Percentiles rank a stretch among this genome's conserved stretches.
phyloP scores from a whole-genome alignment of 257 asterid genomes.

The Solanum ossicruentum region DNA sequence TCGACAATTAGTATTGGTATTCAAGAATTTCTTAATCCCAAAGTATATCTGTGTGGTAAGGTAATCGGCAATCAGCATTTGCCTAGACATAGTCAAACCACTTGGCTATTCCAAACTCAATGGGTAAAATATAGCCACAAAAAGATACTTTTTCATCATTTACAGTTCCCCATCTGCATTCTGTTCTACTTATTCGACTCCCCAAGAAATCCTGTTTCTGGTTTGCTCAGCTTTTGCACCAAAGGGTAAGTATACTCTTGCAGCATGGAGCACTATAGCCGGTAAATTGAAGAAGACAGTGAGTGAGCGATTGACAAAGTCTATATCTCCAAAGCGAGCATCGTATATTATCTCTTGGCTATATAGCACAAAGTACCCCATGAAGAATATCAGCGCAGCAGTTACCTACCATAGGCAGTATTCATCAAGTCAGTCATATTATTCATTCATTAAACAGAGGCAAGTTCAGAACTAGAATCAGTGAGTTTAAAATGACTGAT shows the following conservation, averaged over 20 bases:
- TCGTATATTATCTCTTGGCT: not conserved
- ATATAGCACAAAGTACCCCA: not conserved
- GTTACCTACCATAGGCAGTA: not conserved
- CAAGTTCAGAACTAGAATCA: not conserved
- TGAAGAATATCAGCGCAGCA: not conserved
- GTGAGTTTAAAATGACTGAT: not conserved
- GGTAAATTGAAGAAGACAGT: not conserved
- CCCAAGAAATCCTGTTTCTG: not conserved
- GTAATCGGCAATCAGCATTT: not conserved
- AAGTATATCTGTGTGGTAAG: not conserved
- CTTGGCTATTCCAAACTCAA: not conserved
- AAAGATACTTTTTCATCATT: not conserved
- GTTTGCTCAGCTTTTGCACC: not conserved
- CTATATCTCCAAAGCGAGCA: not conserved
- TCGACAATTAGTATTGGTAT: not conserved
- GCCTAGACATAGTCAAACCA: not conserved
- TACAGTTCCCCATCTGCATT: not conserved
- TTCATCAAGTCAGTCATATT: not conserved
- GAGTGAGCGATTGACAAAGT: not conserved
- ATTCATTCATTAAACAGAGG: not conserved
- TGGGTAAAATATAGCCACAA: not conserved
- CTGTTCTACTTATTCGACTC: not conserved
- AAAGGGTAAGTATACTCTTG: not conserved
- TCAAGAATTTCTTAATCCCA: not conserved
- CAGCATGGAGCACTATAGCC: not conserved